These are phyloP conservation scores for Pisolithus tinctorius DNA, from an alignment of 768 basidiomycete genomes.

Conservation along the genomic window DNA sequence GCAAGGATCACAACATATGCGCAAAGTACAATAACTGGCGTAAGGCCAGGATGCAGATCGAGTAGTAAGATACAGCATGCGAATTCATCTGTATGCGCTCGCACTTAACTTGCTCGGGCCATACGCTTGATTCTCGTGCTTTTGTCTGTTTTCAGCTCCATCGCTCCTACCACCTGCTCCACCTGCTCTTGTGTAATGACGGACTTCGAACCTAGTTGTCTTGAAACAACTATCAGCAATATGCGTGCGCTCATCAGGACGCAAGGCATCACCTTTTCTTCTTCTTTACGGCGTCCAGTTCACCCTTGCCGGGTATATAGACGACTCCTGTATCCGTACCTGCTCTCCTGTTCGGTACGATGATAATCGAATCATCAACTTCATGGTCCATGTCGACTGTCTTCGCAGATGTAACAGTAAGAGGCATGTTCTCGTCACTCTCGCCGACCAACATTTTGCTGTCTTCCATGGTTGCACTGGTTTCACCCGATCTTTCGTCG, in stretches of 20 bases:
- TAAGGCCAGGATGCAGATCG: not conserved
- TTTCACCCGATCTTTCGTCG: conserved; percentile 9
- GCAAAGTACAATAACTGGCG: not conserved
- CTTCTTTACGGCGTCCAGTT: conserved; percentile 45
- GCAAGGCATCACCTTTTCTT: conserved; percentile 54
- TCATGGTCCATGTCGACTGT: conserved; percentile 14
- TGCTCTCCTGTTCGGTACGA: conserved; percentile 40
- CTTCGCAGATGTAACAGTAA: conserved; percentile 6
- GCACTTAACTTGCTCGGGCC: conserved; percentile 21
- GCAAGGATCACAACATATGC: not conserved
- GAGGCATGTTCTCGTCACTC: conserved; percentile 37
- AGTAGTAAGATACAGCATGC: not conserved
- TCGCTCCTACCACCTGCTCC: conserved; percentile 32
- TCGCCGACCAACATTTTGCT: conserved; percentile 20
- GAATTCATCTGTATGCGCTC: not conserved
- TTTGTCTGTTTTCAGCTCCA: conserved; percentile 19
- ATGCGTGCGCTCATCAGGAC: not conserved
- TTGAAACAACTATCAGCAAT: conserved; percentile 14
- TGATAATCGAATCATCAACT: conserved; percentile 38
- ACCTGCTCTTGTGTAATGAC: conserved; percentile 62
- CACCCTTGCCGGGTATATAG: conserved; percentile 26
- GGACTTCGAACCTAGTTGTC: conserved; percentile 49
- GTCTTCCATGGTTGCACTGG: conserved; percentile 18
- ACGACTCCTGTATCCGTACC: conserved; percentile 26
- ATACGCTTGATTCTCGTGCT: conserved; percentile 29